A percentile compares a stretch with the other conserved stretches of the same genome.
Conservation (phyloP, 1,139 yeast genomes). For the Pichia sp. region DNA sequence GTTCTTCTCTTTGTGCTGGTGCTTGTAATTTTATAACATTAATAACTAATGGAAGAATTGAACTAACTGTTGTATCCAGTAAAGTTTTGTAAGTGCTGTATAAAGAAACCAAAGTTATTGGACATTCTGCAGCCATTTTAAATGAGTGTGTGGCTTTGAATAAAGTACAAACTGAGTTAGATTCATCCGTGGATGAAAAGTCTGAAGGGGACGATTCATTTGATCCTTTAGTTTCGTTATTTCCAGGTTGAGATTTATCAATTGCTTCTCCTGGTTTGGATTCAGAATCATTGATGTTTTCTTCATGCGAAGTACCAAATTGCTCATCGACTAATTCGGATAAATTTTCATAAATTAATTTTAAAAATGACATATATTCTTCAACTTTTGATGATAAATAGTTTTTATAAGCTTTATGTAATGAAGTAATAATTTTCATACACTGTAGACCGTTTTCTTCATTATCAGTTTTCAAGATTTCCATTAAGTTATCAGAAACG, state of each 20-base stretch:
- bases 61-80: conserved; percentile 65
- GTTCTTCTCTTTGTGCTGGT: conserved; percentile 62
- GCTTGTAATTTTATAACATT: conserved; percentile 74
- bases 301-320: conserved; percentile 21
- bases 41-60: conserved; percentile 77
- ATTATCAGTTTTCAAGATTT: conserved; percentile 65
- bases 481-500: conserved; percentile 57
- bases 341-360: conserved; percentile 73
- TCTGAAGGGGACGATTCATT: conserved; percentile 34
- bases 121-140: conserved; percentile 92
- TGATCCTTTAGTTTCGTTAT: conserved; percentile 3
- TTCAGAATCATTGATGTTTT: neutral
- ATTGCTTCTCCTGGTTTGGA: neutral
- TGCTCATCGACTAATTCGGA: conserved; percentile 58
- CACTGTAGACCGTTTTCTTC: conserved; percentile 94
- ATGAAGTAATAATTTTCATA: conserved; percentile 81
- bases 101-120: conserved; percentile 89
- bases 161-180: conserved; percentile 35
- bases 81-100: conserved; percentile 81
- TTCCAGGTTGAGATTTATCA: neutral
- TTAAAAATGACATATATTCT: conserved; percentile 72
- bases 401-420: conserved; percentile 79
- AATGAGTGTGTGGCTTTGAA: conserved; percentile 69
- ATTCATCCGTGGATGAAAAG: conserved; percentile 33
- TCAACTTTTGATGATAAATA: conserved; percentile 66